A percentile compares a stretch with the other conserved stretches of the same genome.
phyloP scores from a whole-genome alignment of 192 early-diverging fungal species.

The Backusella sp. region DNA sequence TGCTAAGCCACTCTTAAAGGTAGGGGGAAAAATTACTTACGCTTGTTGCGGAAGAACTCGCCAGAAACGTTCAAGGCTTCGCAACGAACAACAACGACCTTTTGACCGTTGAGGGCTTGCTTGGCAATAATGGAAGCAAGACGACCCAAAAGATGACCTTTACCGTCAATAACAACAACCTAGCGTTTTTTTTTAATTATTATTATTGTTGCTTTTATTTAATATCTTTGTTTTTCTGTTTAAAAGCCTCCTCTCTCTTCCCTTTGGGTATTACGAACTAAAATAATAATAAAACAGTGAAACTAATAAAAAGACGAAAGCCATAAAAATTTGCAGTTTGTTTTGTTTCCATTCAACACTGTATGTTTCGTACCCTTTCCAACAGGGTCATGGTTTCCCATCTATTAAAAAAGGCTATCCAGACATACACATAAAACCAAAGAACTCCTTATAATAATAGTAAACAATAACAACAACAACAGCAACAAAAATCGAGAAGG shows the following conservation, averaged over 20 bases:
- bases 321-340: neutral
- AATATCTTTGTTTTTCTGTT: neutral
- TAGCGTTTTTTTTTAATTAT: conserved; percentile 32
- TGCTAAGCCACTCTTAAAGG: neutral
- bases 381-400: neutral
- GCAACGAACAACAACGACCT: conserved; percentile 95
- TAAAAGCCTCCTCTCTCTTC: neutral
- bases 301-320: neutral
- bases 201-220: neutral
- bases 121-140: conserved; percentile 97
- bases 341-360: neutral
- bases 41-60: conserved; percentile 99
- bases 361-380: neutral
- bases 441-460: neutral
- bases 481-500: neutral
- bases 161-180: conserved; percentile 98
- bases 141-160: conserved; percentile 98
- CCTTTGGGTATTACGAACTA: neutral
- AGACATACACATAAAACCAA: conserved; percentile 1
- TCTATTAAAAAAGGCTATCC: neutral
- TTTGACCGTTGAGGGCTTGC: conserved; percentile 97
- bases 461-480: neutral
- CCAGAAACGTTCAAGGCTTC: conserved; percentile 99
- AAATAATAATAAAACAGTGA: neutral
- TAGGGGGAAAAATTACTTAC: conserved; percentile 51